Evolutionary conservation across 441 rosid species (phyloP), one percentile per base, ranked within the genome.

Genomic region (Aleurites moluccanus): DNA sequence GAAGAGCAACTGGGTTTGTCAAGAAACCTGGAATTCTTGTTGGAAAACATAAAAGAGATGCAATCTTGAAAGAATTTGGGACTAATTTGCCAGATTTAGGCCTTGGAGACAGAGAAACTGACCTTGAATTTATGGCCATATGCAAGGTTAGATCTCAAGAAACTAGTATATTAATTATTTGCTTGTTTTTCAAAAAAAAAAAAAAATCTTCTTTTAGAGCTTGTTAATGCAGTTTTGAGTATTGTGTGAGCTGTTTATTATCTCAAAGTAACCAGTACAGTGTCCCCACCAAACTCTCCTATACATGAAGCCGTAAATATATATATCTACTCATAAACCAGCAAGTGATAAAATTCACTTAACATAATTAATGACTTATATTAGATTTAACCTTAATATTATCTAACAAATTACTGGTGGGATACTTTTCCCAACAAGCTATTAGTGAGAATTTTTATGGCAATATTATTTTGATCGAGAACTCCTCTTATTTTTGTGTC

Each of bases 1-100:
- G 98, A 20, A 83, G 85, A 45, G 90, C 91, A 7, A 92, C 99
- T 38, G 99, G 99, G 56, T 94, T 91, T 28, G 77, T 84, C 7
- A 78, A 80, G 74, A 83, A 73, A 50, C 93, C 99, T 0, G 96
- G 97, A 65, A 74, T 91, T 72, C 91, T 92, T 16, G 88, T 89
- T 2, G 88, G 89, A 14, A 85, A 83, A 15, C 88, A 80, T 76
- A 94, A 90, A 80, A 85, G 94, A 38, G 87, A 82, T 33, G 99
- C 91, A 10, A 45, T 92, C 4, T 35, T 87, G 53, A 85, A 80
- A 73, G 96, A 92, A 76, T 86, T 90, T 15, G 96, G 94, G 67
- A 52, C 84, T 18, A 73, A 77, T 64, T 78, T 88, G 67, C 99
- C 97, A 6, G 94, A 94, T 82, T 75, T 94, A 80, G 97, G 96